Base-by-base conservation (phyloP, 768 basidiomycete species). In the Terana coerulea region DNA sequence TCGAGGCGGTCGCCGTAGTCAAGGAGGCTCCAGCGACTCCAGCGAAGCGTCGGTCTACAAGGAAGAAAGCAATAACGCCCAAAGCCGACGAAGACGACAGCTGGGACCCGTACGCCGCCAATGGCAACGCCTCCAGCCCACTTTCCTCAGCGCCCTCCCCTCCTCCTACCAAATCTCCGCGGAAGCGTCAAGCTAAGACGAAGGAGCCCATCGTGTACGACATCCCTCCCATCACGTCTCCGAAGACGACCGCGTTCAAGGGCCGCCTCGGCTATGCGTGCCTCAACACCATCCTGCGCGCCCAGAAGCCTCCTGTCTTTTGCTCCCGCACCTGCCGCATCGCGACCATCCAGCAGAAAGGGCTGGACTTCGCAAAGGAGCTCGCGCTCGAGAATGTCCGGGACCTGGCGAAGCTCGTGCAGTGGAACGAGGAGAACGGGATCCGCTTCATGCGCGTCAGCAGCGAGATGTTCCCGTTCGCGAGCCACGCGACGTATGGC, bases 401-500 rank as follows among this genome's bases (percentile, higher is more conserved):
- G 60, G 91, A 94, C 63, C 71, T 93, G 29, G 60, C 78, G 21
- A 78, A 77, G 31, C 77, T 94, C 47, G 88, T 94, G 37, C 76
- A 91, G 69, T 97, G 94, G 94, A 97, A 95, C 62, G 93, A 92
- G 65, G 77, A 79, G 42, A 90, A 95, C 67, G 69, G 73, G 47
- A 93, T 95, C 49, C 80, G 78, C n/a, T 95, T 94, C 68, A 80
- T 95, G 70, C 80, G 93, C 39, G 64, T 95, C 57, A 94, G 91
- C 0, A 92, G 91, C 7, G 90, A 93, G 57, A 85, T 97, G 80
- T 95, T 97, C 67, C 93, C 94, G 1, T 97, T 87, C 60, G 92
- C 93, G 0, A 88, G 88, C 1, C 95, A 98, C 58, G 74, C 69
- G 15, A 75, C 74, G 17, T 80, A 92, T 60, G 92, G 92, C 0